Base-by-base conservation (phyloP, 768 basidiomycete species). In the Tricholoma matsutake region DNA sequence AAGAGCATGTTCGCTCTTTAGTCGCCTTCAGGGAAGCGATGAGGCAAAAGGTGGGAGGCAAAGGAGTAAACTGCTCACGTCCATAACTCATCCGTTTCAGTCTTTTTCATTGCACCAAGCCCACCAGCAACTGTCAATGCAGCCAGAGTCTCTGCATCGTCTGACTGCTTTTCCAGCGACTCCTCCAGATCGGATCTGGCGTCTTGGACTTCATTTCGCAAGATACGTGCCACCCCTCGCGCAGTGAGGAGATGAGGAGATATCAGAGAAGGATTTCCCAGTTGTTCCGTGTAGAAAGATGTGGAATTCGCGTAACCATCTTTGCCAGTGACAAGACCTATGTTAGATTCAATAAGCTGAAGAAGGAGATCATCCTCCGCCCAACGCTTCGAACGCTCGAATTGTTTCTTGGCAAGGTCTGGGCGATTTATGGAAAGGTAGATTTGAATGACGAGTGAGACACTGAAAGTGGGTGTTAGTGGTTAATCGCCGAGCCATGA, bases 291-390 rank as follows among this genome's bases (percentile, higher is more conserved):
- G 73, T 90, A 94, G 76, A 92, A 93, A 10, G 83, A 81, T 59
- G 71, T 73, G 11, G 80, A 65, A 56, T 80, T 82, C 32, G 76
- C 69, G 69, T 90, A 90, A 49, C 79, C 80, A 65, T 92, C 91
- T 63, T 84, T 86, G 8, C 89, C 89, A 4, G 89, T 89, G 32
- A 84, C 84, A 57, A 94, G 81, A 29, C 87, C 86, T 60, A 93
- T 86, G 20, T 82, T 86, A 13, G 94, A 89, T 77, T 98, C 95
- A 61, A 95, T 93, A 64, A 89, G 83, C 70, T 96, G 94, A 18
- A 98, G 78, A 37, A 98, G 82, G 16, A 94, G 83, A 68, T 94
- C 90, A 71, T 97, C 95, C 70, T 95, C 94, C 6, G 91, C 91
- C 81, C 87, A 92, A 57, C 82, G 83, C 73, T 94, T 90, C 25